A percentile compares a stretch with the other conserved stretches of the same genome.
Conservation (phyloP, 192 early-diverging fungal genomes). For the Podila epigama region DNA sequence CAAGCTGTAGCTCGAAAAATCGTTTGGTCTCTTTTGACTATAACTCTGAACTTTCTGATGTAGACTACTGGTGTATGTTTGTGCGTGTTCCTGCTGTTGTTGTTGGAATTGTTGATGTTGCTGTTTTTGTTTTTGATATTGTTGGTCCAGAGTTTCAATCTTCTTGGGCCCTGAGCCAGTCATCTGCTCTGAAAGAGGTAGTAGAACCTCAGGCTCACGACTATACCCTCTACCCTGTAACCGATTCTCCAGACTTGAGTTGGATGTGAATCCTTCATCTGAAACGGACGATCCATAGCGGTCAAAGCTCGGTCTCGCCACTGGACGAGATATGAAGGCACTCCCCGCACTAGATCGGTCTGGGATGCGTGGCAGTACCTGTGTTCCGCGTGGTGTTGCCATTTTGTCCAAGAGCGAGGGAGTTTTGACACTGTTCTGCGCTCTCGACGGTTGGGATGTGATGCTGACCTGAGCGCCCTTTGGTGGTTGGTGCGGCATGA, state of each 20-base stretch:
- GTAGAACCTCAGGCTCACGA: constrained; percentile 9
- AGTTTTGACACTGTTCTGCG: neutral
- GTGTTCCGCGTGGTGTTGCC: constrained; percentile 35
- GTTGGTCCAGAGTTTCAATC: neutral
- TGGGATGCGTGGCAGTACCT: constrained; percentile 14
- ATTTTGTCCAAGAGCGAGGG: constrained; percentile 36
- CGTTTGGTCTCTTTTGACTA: constrained; percentile 26
- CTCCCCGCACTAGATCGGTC: neutral
- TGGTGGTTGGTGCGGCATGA: neutral
- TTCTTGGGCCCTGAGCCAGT: neutral
- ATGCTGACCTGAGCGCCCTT: neutral
- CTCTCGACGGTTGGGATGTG: neutral
- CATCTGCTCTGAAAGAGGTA: constrained; percentile 9
- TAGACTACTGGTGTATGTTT: neutral
- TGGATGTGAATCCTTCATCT: constrained; percentile 37
- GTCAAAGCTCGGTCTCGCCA: constrained; percentile 2
- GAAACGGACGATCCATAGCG: constrained; percentile 11
- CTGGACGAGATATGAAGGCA: neutral
- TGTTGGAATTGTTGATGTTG: neutral
- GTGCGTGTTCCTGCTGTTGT: neutral
- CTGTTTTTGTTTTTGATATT: neutral
- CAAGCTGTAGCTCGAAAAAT: constrained; percentile 10
- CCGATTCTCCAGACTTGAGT: constrained; percentile 25
- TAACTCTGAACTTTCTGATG: constrained; percentile 12
- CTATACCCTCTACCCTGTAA: constrained; percentile 6